Evolutionary conservation across 352 stramenopile genomes (phyloP).

Genomic region (Phytophthora megakarya): DNA sequence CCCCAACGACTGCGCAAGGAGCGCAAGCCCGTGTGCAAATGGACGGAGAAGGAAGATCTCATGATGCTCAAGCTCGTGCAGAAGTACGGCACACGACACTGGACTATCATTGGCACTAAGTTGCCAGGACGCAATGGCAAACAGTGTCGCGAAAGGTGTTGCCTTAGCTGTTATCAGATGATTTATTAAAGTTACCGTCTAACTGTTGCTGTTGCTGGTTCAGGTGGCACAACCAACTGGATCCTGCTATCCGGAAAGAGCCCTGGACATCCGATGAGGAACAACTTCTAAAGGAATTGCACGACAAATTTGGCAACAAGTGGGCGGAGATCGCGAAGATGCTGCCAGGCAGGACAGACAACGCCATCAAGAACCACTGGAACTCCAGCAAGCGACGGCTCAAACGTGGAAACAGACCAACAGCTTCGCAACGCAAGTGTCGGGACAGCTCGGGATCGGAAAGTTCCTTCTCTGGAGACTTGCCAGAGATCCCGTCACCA

Average conservation of each 20-base stretch:
- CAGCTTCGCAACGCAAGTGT: slow-evolving; percentile 26
- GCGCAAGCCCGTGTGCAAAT: slow-evolving; percentile 85
- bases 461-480: slow-evolving; percentile 3
- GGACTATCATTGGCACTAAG: slow-evolving; percentile 97
- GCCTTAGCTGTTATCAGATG: slow-evolving; percentile 7
- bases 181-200: slow-evolving; percentile 2
- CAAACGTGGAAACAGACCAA: slow-evolving; percentile 48
- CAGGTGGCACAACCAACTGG: slow-evolving; percentile 95
- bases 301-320: slow-evolving; percentile 89
- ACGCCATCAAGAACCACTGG: slow-evolving; percentile 94
- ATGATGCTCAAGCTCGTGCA: slow-evolving; percentile 89
- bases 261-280: slow-evolving; percentile 93
- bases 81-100: slow-evolving; percentile 95
- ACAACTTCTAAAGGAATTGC: slow-evolving; percentile 64
- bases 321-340: slow-evolving; percentile 92
- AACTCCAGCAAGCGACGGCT: slow-evolving; percentile 86
- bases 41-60: slow-evolving; percentile 89
- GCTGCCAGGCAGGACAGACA: slow-evolving; percentile 87
- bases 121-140: slow-evolving; percentile 94
- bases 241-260: slow-evolving; percentile 93
- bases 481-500: slow-evolving; percentile 2
- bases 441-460: slow-evolving; percentile 5
- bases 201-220: slow-evolving; percentile 11
- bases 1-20: slow-evolving; percentile 50
- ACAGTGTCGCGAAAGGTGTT: slow-evolving; percentile 93